These are phyloP conservation scores for Arthrobotrys conoides DNA, from an alignment of 2,329 filamentous ascomycete genomes.

Conservation along the genomic window DNA sequence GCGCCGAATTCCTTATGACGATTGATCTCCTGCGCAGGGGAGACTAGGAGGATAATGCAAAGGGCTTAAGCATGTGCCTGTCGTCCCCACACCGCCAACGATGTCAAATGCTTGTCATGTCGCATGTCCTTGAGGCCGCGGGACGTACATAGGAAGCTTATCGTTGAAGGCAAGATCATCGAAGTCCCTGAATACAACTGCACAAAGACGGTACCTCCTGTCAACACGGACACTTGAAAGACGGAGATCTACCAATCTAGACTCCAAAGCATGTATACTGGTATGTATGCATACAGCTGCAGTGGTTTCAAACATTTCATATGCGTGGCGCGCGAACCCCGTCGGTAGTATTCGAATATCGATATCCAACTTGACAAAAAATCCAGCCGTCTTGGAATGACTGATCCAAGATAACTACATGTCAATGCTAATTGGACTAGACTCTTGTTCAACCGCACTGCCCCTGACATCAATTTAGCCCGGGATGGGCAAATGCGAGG, in stretches of 20 bases:
- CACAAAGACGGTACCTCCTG: constrained; percentile 3
- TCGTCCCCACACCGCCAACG: constrained; percentile 24
- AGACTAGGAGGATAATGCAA: constrained; percentile 30
- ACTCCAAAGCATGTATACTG: no score
- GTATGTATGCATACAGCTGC: no score
- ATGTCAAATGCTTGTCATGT: constrained; percentile 38
- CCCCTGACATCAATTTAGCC: constrained; percentile 19
- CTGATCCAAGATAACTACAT: no score
- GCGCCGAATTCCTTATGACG: constrained; percentile 32
- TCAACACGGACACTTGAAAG: constrained; percentile 12
- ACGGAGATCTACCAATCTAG: not conserved
- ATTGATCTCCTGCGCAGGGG: constrained; percentile 31
- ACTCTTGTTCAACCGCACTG: constrained; percentile 1
- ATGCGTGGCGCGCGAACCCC: no score
- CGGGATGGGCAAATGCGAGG: constrained; percentile 12
- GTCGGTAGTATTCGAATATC: no score
- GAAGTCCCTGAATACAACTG: not conserved
- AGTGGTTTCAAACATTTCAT: no score
- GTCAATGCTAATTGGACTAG: no score
- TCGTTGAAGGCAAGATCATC: constrained; percentile 37
- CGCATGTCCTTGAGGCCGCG: constrained; percentile 24
- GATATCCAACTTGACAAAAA: no score
- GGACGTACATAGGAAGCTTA: constrained; percentile 23
- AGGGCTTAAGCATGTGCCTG: constrained; percentile 32
- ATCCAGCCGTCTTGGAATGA: no score